Conservation (phyloP, 2,329 filamentous ascomycete genomes). For the Fusarium sp. region DNA sequence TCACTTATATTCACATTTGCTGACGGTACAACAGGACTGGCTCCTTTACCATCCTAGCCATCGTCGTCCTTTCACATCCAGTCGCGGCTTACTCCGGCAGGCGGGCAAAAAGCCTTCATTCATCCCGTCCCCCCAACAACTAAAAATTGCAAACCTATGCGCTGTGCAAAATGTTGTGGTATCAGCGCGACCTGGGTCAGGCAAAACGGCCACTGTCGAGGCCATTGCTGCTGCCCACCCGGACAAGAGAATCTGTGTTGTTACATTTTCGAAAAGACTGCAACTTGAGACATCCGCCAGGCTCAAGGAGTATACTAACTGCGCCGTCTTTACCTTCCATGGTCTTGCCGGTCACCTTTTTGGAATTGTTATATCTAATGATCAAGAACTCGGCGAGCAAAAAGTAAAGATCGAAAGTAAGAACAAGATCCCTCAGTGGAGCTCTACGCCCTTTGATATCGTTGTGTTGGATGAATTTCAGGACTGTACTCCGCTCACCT, state of each 20-base stretch:
- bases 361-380: conserved; percentile 20
- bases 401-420: conserved; percentile 4
- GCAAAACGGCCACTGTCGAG: conserved; percentile 47
- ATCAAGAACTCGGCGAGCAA: conserved; percentile 25
- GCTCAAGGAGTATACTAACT: conserved; percentile 29
- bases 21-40: not conserved
- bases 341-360: conserved; percentile 39
- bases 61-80: not conserved
- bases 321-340: conserved; percentile 44
- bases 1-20: not conserved
- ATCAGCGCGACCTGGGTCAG: conserved; percentile 47
- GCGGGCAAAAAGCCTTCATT: conserved; percentile 9
- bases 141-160: conserved; percentile 37
- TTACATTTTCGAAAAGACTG: conserved; percentile 45
- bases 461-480: conserved; percentile 48
- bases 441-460: conserved; percentile 42
- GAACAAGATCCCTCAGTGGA: conserved; percentile 35
- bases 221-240: conserved; percentile 42
- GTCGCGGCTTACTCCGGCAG: not conserved
- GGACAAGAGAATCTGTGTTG: conserved; percentile 29
- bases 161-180: conserved; percentile 44
- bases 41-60: not conserved
- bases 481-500: conserved; percentile 44
- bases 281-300: conserved; percentile 40
- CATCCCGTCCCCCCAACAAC: conserved; percentile 41